Evolutionary conservation across 768 basidiomycete species (phyloP).

Genomic region (Xerocomellus amylosporus): DNA sequence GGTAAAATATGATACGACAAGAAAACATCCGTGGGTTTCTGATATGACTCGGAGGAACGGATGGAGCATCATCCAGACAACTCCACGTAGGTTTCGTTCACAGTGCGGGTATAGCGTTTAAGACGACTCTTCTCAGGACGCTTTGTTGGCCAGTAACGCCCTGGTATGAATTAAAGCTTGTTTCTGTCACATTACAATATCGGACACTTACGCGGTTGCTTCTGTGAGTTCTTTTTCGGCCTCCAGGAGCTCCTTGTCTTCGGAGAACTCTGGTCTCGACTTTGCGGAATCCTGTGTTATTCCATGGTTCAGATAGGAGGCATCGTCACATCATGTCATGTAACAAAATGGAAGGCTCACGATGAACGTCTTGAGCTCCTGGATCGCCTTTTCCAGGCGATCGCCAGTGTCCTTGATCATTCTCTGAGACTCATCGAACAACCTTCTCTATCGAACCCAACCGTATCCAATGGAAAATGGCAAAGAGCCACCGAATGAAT

Average conservation of each 20-base stretch:
- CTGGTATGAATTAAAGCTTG: conserved; percentile 21
- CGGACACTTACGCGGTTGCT: conserved; percentile 42
- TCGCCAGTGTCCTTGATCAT: conserved; percentile 71
- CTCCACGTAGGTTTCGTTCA: conserved; percentile 4
- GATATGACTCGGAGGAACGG: conserved; percentile 4
- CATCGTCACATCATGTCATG: conserved; percentile 11
- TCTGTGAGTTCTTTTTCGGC: conserved; percentile 60
- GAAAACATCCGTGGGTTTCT: conserved; percentile 19
- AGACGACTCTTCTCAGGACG: conserved; percentile 20
- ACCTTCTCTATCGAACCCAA: conserved; percentile 44
- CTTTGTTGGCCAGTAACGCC: conserved; percentile 9
- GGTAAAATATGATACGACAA: conserved; percentile 12
- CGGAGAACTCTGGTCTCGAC: conserved; percentile 28
- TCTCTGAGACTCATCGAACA: conserved; percentile 75
- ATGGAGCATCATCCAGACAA: not conserved
- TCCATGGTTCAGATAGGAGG: conserved; percentile 7
- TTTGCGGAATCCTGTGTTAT: conserved; percentile 28
- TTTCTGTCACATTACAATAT: conserved; percentile 1
- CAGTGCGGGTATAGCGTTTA: conserved; percentile 18
- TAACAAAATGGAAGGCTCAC: conserved; percentile 46
- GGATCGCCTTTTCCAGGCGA: conserved; percentile 59
- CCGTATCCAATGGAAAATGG: conserved; percentile 1
- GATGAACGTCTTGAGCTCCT: conserved; percentile 62
- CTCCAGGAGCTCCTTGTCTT: conserved; percentile 43
- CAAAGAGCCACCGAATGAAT: conserved; percentile 21